Evolutionary conservation across 2,329 filamentous ascomycete genomes (phyloP).

Genomic region (Westerdykella aurantiaca): DNA sequence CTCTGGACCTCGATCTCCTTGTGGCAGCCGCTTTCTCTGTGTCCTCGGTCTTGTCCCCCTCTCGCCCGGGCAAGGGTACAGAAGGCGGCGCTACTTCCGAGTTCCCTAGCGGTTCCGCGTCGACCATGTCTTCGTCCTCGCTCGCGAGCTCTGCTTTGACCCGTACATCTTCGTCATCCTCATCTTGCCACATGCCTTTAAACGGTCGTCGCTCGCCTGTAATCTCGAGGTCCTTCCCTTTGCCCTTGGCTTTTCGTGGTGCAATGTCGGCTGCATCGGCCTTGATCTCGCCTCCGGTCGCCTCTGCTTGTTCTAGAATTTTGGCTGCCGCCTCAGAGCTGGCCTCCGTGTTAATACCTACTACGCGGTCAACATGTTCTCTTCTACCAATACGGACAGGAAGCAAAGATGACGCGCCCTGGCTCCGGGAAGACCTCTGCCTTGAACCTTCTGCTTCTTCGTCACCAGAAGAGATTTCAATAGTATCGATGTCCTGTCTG

Average conservation of each 20-base stretch:
- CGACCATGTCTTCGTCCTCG: constrained; percentile 37
- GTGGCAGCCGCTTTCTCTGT: constrained; percentile 21
- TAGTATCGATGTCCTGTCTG: constrained; percentile 53
- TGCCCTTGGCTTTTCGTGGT: constrained; percentile 32
- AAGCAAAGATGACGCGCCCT: constrained; percentile 29
- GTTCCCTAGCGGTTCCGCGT: constrained; percentile 21
- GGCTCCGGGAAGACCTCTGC: constrained; percentile 14
- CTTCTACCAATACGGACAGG: constrained; percentile 53
- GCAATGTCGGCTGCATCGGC: constrained; percentile 14
- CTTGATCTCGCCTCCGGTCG: constrained; percentile 17
- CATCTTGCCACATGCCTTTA: constrained; percentile 43
- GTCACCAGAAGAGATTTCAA: constrained; percentile 53
- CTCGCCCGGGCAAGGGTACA: constrained; percentile 4
- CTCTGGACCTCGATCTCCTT: constrained; percentile 21
- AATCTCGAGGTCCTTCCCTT: constrained; percentile 40
- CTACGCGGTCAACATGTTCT: constrained; percentile 50
- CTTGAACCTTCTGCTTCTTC: constrained; percentile 31
- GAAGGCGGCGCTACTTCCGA: background rate
- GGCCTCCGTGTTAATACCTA: constrained; percentile 51
- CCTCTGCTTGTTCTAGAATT: constrained; percentile 32
- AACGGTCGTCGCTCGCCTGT: constrained; percentile 38
- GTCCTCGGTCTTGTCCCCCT: constrained; percentile 3
- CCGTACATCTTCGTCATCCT: constrained; percentile 33
- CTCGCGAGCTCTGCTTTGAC: constrained; percentile 53
- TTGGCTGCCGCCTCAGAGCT: constrained; percentile 43